Percentiles rank a stretch among this genome's conserved stretches.
Conservation (phyloP, 768 basidiomycete genomes). For the Amanita exitialis region DNA sequence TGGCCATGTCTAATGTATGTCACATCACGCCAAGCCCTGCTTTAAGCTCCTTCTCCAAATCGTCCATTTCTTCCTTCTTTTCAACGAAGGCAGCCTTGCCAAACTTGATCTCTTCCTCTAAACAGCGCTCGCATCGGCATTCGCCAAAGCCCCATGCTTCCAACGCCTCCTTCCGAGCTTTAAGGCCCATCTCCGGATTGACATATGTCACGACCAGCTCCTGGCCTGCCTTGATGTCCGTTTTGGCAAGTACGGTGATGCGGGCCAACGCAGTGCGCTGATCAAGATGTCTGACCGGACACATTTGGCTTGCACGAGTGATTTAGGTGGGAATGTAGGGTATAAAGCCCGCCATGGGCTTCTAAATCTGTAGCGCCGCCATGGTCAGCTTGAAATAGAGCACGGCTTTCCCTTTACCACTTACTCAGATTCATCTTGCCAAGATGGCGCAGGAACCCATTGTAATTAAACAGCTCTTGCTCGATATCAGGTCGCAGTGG, state of each 20-base stretch:
- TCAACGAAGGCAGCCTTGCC: slow-evolving; percentile 17
- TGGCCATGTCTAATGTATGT: neutral
- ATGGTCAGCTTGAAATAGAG: neutral
- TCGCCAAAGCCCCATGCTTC: slow-evolving; percentile 68
- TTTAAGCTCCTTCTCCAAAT: slow-evolving; percentile 51
- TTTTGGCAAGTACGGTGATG: slow-evolving; percentile 64
- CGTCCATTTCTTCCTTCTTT: slow-evolving; percentile 24
- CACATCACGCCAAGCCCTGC: slow-evolving; percentile 51
- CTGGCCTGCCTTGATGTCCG: slow-evolving; percentile 54
- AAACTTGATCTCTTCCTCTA: slow-evolving; percentile 38
- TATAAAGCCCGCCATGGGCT: slow-evolving; percentile 80
- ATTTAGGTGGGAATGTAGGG: slow-evolving; percentile 80
- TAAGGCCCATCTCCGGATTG: slow-evolving; percentile 44
- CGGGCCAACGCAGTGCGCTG: slow-evolving; percentile 58
- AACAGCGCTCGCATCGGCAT: slow-evolving; percentile 63
- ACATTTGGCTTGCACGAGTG: slow-evolving; percentile 77
- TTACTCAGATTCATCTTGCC: slow-evolving; percentile 76
- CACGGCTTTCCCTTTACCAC: slow-evolving; percentile 17
- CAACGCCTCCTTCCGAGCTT: slow-evolving; percentile 40
- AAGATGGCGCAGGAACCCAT: slow-evolving; percentile 61
- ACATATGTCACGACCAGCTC: slow-evolving; percentile 78
- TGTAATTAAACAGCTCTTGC: slow-evolving; percentile 61
- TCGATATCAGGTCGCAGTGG: slow-evolving; percentile 36
- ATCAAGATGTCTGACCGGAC: slow-evolving; percentile 70
- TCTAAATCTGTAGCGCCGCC: slow-evolving; percentile 50